phyloP scores from a whole-genome alignment of 352 stramenopile genomes.

The Globisporangium barbulae region DNA sequence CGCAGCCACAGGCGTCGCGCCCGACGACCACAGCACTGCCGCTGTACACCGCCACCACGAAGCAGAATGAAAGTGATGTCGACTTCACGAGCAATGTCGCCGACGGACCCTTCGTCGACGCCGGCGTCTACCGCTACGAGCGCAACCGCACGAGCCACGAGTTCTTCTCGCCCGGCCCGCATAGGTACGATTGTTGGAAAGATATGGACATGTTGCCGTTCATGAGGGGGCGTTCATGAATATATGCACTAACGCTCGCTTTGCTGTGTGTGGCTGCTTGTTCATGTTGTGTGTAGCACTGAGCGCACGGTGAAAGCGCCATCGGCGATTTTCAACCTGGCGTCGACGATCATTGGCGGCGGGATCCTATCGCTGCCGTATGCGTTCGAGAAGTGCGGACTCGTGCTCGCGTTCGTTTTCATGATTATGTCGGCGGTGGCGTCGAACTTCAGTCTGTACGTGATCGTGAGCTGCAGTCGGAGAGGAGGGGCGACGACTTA shows the following conservation, averaged over 20 bases:
- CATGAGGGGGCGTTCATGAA: slow-evolving; percentile 4
- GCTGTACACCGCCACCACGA: background rate
- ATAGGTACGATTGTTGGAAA: slow-evolving; percentile 27
- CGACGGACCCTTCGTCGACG: slow-evolving; percentile 38
- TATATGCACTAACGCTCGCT: background rate
- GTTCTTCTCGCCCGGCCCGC: slow-evolving; percentile 73
- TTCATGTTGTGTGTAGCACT: slow-evolving; percentile 13
- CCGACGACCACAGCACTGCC: background rate
- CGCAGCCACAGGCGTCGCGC: background rate
- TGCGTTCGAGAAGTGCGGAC: slow-evolving; percentile 83
- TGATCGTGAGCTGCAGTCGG: slow-evolving; percentile 86
- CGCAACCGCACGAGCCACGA: slow-evolving; percentile 61
- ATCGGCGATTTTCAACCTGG: slow-evolving; percentile 85
- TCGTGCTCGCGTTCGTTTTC: slow-evolving; percentile 77
- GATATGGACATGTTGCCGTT: background rate
- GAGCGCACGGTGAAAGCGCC: slow-evolving; percentile 65
- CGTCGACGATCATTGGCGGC: slow-evolving; percentile 88
- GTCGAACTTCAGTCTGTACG: slow-evolving; percentile 84
- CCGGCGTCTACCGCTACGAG: slow-evolving; percentile 77
- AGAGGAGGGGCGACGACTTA: slow-evolving; percentile 81
- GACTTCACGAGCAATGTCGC: background rate
- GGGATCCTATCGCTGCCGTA: slow-evolving; percentile 85
- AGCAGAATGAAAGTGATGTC: background rate
- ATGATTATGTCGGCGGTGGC: slow-evolving; percentile 70
- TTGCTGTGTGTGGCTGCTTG: background rate